Evolutionary conservation across 164 flowering plant genomes (phyloP), one percentile per base, ranked within the genome.

Genomic region (Stephania cephalantha): DNA sequence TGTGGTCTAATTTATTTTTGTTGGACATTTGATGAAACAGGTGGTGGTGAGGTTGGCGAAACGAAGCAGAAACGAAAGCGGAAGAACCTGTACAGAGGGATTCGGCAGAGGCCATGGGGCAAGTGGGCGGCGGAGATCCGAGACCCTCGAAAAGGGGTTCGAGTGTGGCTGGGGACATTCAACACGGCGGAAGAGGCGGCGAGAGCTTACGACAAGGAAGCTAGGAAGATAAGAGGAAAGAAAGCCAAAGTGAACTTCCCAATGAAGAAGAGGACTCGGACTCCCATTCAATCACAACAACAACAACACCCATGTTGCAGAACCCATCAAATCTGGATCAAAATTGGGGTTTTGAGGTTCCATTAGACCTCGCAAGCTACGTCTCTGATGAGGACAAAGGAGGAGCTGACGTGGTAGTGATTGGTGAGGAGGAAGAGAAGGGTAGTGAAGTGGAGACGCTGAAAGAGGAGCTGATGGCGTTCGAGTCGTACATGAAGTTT

Each of bases 101-200:
- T 95, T 61, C 80, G 98, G 83, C 98, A 90, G 71, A 76, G 78
- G 15, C 78, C 78, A 12, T 76, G 78, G 78, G 78, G 78, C 1
- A 76, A 76, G 72, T 76, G 95, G 96, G 98, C 98, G 0, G 97
- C 98, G 1, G 98, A 95, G 84, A 95, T 95, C 55, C 92, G 98
- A 5, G 98, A 95, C 71, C 98, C 97, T 6, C 80, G 97, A 17
- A 95, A 95, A 81, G 98, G 98, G 9, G 93, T 92, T 29, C 80
- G 98, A 18, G 97, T 95, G 13, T 92, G 98, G 98, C 83, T 95
- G 11, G 98, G 98, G 4, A 95, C 98, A 6, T 95, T 86, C 84
- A 89, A 87, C 85, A 92, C 98, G 1, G 91, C 98, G 8, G 97
- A 91, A 79, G 97, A 92, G 74, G 98, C 98, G 2, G 98, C 98